phyloP scores from a whole-genome alignment of 257 asterid species.

The Nicotiana noctiflora region DNA sequence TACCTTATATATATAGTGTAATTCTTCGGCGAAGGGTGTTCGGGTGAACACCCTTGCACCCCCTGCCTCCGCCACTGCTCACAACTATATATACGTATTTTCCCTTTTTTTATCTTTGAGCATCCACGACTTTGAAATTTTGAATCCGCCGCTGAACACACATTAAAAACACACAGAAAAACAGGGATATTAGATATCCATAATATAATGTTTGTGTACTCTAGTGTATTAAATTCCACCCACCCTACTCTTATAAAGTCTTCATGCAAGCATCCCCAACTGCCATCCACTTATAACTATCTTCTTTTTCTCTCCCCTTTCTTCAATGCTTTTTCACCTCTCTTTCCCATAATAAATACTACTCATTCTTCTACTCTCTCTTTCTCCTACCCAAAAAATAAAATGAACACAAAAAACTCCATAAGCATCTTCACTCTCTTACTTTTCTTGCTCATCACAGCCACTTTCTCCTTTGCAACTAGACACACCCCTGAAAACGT shows the following conservation, averaged over 20 bases:
- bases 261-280: slow-evolving; percentile 30
- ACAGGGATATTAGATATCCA: not conserved
- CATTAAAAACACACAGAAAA: not conserved
- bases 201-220: not conserved
- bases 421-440: slow-evolving; percentile 10
- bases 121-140: too few species aligned
- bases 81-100: too few species aligned
- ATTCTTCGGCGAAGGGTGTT: too few species aligned
- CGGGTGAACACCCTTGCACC: too few species aligned
- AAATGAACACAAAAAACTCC: slow-evolving; percentile 27
- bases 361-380: slow-evolving; percentile 1
- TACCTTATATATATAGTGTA: too few species aligned
- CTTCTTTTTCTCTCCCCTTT: slow-evolving; percentile 1
- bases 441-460: slow-evolving; percentile 25
- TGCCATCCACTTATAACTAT: slow-evolving; percentile 33
- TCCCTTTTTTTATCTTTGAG: too few species aligned
- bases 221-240: not conserved
- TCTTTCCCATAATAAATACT: slow-evolving; percentile 11
- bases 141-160: too few species aligned
- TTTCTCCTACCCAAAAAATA: not conserved
- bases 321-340: slow-evolving; percentile 22
- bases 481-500: slow-evolving; percentile 16
- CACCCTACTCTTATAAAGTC: slow-evolving; percentile 6
- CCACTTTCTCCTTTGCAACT: slow-evolving; percentile 26
- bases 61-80: too few species aligned